Evolutionary conservation across 2,329 filamentous ascomycete species (phyloP), one percentile per base, ranked within the genome.

Genomic region (Annulohypoxylon truncatum): DNA sequence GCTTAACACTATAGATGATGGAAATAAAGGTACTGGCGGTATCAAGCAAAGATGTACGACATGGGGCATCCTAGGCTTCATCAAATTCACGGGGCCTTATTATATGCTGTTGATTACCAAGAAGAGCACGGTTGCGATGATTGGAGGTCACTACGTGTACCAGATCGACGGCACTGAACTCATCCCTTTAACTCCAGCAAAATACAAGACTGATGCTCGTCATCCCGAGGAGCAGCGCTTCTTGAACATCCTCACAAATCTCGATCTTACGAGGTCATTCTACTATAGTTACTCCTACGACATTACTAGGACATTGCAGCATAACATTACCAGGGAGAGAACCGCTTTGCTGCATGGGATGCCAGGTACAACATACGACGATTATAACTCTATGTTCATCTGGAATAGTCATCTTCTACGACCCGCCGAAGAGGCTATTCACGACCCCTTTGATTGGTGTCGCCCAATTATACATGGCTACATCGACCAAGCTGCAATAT

Each of bases 251-350:
- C 84, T 99, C 46, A 94, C 92, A 77, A 97, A 97, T 71, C 84
- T 99, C 29, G 96, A 99, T 77, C 82, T 99, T 65, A 94, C 92
- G 0, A 87, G 92, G 61, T 96, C 92, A 0, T 99, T 99, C 78
- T 99, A 99, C 79, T 99, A 97, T 82, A 97, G 95, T 81, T 97
- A 97, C 77, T 96, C 95, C 0, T 99, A 99, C 80, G 93, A 99
- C 76, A 92, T 98, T 71, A 99, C 96, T 0, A 88, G 90, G 57
- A 97, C 94, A 0, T 82, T 99, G 48, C 96, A 99, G 77, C 89
- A 95, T 75, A 99, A 99, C 74, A 94, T 99, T 66, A 90, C 90
- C 18, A 86, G 89, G 29, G 94, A 97, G 78, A 87, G 96, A 38
- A 84, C 87, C 51, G 89, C 90, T 2, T 80, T 97, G 52, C 85